These are phyloP conservation scores for Chlamydomonas sp. DNA, from an alignment of 139 green algal species.

Conservation along the genomic window DNA sequence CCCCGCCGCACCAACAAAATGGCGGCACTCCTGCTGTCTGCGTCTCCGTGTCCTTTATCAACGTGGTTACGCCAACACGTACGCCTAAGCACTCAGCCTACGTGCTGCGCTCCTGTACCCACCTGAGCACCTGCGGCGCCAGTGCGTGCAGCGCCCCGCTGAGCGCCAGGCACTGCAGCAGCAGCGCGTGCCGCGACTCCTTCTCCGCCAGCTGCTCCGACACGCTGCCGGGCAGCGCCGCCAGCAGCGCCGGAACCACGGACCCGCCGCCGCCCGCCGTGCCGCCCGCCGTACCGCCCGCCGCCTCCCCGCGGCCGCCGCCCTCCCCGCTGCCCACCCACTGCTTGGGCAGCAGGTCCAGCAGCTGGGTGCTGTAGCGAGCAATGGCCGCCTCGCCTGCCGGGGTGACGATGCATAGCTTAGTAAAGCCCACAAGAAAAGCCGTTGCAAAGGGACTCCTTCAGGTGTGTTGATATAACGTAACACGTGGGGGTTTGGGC, in stretches of 20 bases:
- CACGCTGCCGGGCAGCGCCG: constrained; percentile 3
- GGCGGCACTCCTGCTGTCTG: background rate
- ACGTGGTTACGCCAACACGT: no score
- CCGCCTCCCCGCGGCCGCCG: background rate
- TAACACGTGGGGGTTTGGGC: no score
- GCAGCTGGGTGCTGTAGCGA: constrained; percentile 44
- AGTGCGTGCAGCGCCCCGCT: constrained; percentile 37
- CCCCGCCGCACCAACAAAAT: background rate
- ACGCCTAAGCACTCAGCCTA: no score
- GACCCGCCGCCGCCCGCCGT: background rate
- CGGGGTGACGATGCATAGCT: background rate
- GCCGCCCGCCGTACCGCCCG: background rate
- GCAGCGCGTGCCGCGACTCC: constrained; percentile 40
- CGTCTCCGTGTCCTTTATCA: no score
- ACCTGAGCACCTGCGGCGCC: constrained; percentile 39
- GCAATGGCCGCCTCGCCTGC: constrained; percentile 31
- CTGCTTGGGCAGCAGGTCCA: constrained; percentile 60
- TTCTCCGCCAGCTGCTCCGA: constrained; percentile 48
- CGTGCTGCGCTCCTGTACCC: background rate
- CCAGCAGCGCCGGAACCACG: background rate
- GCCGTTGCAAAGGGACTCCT: no score
- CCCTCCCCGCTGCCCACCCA: constrained; percentile 14
- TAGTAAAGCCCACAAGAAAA: no score
- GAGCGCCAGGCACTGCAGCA: constrained; percentile 43
- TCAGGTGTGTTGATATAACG: no score